Percentiles rank a stretch among this genome's conserved stretches.
Conservation (phyloP, 139 green algal species). For the Ettlia oleoabundans region DNA sequence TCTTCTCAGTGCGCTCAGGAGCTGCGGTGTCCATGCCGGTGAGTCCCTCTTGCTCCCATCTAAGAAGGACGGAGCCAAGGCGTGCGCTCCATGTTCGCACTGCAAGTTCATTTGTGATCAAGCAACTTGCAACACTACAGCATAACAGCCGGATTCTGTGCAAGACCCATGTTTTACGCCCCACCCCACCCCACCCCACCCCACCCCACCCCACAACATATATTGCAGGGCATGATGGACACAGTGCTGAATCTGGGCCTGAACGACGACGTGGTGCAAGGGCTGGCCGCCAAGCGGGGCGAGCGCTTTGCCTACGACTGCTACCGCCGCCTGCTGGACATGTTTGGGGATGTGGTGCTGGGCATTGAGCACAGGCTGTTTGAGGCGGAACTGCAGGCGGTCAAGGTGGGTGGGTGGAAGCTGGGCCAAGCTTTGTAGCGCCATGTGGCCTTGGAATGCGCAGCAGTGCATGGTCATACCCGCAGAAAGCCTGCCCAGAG, state of each 20-base stretch:
- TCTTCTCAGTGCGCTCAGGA: conserved; percentile 88
- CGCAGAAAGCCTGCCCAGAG: too few species aligned
- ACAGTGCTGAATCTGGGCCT: conserved; percentile 92
- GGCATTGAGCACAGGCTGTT: conserved; percentile 82
- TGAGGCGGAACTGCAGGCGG: conserved; percentile 75
- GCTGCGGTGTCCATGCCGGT: conserved; percentile 68
- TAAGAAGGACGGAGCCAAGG: too few species aligned
- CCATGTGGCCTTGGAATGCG: too few species aligned
- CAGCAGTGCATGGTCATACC: too few species aligned
- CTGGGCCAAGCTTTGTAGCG: too few species aligned
- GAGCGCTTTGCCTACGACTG: conserved; percentile 84
- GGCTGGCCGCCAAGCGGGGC: conserved; percentile 63
- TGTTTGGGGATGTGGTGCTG: conserved; percentile 89
- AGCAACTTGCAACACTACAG: too few species aligned
- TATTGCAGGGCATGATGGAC: conserved; percentile 93
- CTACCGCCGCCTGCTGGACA: conserved; percentile 87
- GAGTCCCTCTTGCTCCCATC: conserved; percentile 5
- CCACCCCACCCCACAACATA: conserved; percentile 28
- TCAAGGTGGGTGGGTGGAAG: conserved; percentile 60
- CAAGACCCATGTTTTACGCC: too few species aligned
- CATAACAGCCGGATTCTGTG: too few species aligned
- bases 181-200: not conserved
- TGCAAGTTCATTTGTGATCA: too few species aligned
- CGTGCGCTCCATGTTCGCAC: too few species aligned
- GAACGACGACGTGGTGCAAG: conserved; percentile 79